Evolutionary conservation across 768 basidiomycete genomes (phyloP), one percentile per base, ranked within the genome.

Genomic region (Phlegmacium glaucopus): DNA sequence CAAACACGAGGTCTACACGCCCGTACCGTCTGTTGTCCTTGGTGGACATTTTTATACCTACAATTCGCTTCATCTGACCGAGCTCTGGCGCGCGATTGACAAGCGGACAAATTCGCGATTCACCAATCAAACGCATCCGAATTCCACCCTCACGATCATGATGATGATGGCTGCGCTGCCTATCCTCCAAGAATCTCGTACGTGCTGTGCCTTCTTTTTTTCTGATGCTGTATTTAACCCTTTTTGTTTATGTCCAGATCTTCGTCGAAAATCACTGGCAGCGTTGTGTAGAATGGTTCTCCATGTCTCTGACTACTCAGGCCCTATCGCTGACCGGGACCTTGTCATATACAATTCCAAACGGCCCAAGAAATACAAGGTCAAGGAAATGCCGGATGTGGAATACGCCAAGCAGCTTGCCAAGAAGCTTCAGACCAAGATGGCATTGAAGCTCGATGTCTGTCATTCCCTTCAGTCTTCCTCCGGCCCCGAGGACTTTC

Each of bases 1-100:
- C 38, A 16, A 10, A 4, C 38, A 39, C 9, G 12, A 39, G 38
- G 38, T 39, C 4, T 44, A 44, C 9, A 44, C 42, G 5, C 42
- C 42, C 6, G n/a, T 30, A 2, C 42, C 28, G 2, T 44, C 42
- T 1, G 42, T 29, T n/a, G 32, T 28, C 15, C 15, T 30, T 4
- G 42, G 42, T 27, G 42, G 42, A 9, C 42, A 44, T 30, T 29
- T 28, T 9, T 30, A 28, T n/a, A 29, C n/a, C n/a, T 44, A 44
- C 42, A 22, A 44, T 9, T n/a, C 25, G 1, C 11, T 32, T n/a
- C 42, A 44, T n/a, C 30, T 44, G 1, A 44, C 42, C 7, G 42
- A 44, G 32, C 4, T 44, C 42, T n/a, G 26, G 4, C 28, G 42
- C 26, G 6, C 42, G 28, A 11, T 28, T 11, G 26, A 32, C 4